phyloP scores from a whole-genome alignment of 2,329 filamentous ascomycete species.

The Hypoxylon sp. region DNA sequence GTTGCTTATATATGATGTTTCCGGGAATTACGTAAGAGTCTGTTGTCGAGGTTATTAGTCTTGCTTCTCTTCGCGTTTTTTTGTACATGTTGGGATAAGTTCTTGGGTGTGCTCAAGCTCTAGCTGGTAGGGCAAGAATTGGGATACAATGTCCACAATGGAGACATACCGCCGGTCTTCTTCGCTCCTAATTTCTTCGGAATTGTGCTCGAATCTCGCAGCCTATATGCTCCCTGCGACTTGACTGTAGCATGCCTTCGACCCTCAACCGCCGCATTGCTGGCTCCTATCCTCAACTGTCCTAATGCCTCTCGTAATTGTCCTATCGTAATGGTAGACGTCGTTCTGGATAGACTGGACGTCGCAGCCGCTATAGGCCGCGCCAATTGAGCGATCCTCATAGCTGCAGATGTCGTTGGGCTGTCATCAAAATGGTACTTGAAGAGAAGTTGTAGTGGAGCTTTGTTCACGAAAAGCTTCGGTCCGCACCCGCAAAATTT shows the following conservation, averaged over 20 bases:
- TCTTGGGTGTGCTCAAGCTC: not conserved
- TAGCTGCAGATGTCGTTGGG: conserved; percentile 48
- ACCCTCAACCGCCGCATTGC: conserved; percentile 63
- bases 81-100: not conserved
- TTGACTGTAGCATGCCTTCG: conserved; percentile 72
- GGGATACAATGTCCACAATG: not conserved
- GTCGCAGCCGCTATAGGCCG: conserved; percentile 60
- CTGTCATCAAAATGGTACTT: conserved; percentile 31
- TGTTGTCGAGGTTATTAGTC: conserved; percentile 56
- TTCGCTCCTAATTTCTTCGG: conserved; percentile 94
- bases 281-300: conserved; percentile 51
- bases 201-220: conserved; percentile 71
- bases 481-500: conserved; percentile 52
- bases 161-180: conserved; percentile 83
- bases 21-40: conserved; percentile 94
- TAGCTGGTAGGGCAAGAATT: not conserved
- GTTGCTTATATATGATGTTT: conserved; percentile 98
- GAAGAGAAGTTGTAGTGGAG: conserved; percentile 27
- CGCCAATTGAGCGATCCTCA: conserved; percentile 63
- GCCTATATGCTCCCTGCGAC: conserved; percentile 78
- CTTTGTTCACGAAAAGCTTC: conserved; percentile 25
- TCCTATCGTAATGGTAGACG: conserved; percentile 52
- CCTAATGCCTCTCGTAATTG: conserved; percentile 55
- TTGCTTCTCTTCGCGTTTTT: not conserved
- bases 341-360: conserved; percentile 46